Evolutionary conservation across 1,284 basidiomycete species (phyloP), one percentile per base, ranked within the genome.

Genomic region (Ganoderma sinense): DNA sequence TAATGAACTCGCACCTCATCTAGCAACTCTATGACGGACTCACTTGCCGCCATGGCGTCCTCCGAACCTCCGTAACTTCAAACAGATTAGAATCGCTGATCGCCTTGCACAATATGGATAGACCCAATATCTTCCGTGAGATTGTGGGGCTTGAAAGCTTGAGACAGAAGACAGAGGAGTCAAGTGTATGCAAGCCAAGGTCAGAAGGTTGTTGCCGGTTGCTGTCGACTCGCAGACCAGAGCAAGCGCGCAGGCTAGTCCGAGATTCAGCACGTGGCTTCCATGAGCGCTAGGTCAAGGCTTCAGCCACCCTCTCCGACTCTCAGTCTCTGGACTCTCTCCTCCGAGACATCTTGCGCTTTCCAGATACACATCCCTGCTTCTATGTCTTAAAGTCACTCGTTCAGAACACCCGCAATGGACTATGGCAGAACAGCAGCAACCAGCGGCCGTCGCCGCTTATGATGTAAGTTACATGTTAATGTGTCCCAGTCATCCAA

Each of bases 41-140:
- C 66, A 31, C 66, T 68, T 40, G 68, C 70, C 66, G 70, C 66
- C 72, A 73, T 73, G 64, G 39, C 39, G 59, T 51, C 48, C 36
- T 36, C 3, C 36, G 36, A 7, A 11, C 39, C 48, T 39, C 10
- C 53, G 36, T 16, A 10, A 39, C 7, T 18, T 20, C 26, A 10
- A 13, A 23, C 8, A 56, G 26, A 20, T 20, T n/a, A 41, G 14
- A 18, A 39, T 31, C 31, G 55, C 8, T 20, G 16, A 33, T 59
- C 1, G 33, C 18, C 33, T 59, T n/a, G 33, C 13, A 4, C 33
- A 29, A 6, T 16, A 29, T 18, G 48, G 26, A 14, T 23, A 26
- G 11, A 51, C n/a, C 13, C 56, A n/a, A 59, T 16, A 39, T 29
- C 14, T 53, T 29, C 23, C 14, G 26, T 29, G 14, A 4, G 26